A percentile compares a stretch with the other conserved stretches of the same genome.
Evolutionary conservation across 1,139 yeast genomes (phyloP).

Genomic region (Fermentozyma sake): DNA sequence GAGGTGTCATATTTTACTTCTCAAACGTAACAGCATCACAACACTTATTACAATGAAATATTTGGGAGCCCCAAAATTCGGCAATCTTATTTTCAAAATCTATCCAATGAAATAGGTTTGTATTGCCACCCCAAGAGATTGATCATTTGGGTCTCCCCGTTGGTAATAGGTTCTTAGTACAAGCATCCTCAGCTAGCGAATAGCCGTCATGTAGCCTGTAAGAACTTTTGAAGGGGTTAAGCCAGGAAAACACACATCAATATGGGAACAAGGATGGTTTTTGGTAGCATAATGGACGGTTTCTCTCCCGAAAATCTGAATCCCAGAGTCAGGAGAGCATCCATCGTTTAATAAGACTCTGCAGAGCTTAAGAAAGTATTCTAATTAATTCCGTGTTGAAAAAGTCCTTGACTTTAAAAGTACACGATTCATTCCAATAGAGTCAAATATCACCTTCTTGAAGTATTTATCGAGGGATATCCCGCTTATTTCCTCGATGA

Average conservation of each 20-base stretch:
- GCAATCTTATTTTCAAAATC: conserved; percentile 39
- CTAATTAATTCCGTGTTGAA: conserved; percentile 26
- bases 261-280: conserved; percentile 31
- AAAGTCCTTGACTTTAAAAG: conserved; percentile 28
- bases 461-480: conserved; percentile 38
- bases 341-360: conserved; percentile 47
- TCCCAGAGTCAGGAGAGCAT: conserved; percentile 33
- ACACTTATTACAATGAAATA: no score
- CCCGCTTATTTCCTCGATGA: conserved; percentile 44
- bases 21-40: no score
- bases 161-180: conserved; percentile 17
- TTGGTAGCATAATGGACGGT: conserved; percentile 29
- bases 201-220: conserved; percentile 8
- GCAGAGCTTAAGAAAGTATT: conserved; percentile 40
- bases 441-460: conserved; percentile 35
- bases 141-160: conserved; percentile 41
- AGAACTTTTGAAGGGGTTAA: conserved; percentile 7
- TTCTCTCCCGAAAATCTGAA: conserved; percentile 24
- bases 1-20: no score
- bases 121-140: conserved; percentile 44
- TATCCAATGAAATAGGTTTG: conserved; percentile 44
- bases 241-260: conserved; percentile 7
- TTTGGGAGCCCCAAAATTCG: conserved; percentile 41
- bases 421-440: conserved; percentile 40
- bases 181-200: conserved; percentile 13